Conservation (phyloP, 2,329 filamentous ascomycete genomes). For the Colletotrichum karsti region DNA sequence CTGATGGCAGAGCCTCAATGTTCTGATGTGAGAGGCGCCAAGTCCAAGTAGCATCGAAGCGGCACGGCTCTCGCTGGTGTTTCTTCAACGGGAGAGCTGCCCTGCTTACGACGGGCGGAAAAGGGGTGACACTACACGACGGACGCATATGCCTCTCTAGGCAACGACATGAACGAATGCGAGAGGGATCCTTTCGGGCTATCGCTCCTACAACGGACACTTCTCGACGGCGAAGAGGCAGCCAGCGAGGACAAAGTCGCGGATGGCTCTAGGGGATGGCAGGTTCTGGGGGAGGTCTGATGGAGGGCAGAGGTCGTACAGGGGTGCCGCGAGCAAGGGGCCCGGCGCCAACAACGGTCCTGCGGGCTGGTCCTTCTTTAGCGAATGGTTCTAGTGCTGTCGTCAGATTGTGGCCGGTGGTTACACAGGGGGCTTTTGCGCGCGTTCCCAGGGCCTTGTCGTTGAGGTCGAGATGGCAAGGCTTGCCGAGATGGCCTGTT, state of each 20-base stretch:
- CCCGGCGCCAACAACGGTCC: background rate
- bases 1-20: slow-evolving; percentile 23
- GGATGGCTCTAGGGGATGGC: background rate
- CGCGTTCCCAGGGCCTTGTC: too few species aligned
- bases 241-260: background rate
- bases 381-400: slow-evolving; percentile 19
- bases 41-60: background rate
- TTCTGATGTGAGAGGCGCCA: slow-evolving; percentile 11
- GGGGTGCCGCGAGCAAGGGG: slow-evolving; percentile 22
- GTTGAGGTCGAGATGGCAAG: slow-evolving; percentile 1
- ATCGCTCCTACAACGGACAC: too few species aligned
- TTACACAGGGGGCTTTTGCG: background rate
- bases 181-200: background rate
- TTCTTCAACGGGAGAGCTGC: slow-evolving; percentile 13
- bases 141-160: background rate
- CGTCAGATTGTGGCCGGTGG: slow-evolving; percentile 11
- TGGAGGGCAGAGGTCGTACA: slow-evolving; percentile 27
- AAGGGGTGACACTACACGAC: background rate
- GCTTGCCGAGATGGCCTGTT: background rate
- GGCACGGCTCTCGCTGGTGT: background rate
- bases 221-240: background rate
- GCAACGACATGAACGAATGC: background rate
- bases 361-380: slow-evolving; percentile 26
- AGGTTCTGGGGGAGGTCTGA: slow-evolving; percentile 2
- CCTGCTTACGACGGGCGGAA: background rate